phyloP scores from a whole-genome alignment of 208 protist genomes.

The Wallacemonas sp. region DNA sequence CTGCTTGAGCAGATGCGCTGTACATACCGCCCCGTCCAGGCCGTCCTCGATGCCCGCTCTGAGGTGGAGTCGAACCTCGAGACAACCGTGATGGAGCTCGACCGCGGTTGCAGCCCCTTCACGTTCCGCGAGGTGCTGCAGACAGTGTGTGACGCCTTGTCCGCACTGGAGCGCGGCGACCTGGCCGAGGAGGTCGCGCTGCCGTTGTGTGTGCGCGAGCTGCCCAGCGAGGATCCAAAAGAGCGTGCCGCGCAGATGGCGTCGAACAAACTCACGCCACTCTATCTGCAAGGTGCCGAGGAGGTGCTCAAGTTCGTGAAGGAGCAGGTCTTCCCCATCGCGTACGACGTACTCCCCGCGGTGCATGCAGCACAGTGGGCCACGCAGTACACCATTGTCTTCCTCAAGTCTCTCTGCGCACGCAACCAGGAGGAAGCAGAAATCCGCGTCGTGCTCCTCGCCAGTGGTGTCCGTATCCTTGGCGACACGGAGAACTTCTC shows the following conservation, averaged over 20 bases:
- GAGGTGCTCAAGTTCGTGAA: constrained; percentile 61
- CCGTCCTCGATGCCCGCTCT: constrained; percentile 32
- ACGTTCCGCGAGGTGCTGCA: constrained; percentile 61
- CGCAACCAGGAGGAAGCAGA: constrained; percentile 53
- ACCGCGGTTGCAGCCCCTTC: constrained; percentile 44
- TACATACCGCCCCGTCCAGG: constrained; percentile 21
- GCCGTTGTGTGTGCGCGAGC: constrained; percentile 31
- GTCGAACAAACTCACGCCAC: constrained; percentile 12
- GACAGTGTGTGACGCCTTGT: constrained; percentile 40
- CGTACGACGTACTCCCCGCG: constrained; percentile 38
- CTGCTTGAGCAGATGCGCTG: constrained; percentile 37
- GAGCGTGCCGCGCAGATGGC: constrained; percentile 9
- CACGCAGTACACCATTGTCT: constrained; percentile 83
- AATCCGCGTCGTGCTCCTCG: constrained; percentile 61
- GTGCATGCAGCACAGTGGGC: constrained; percentile 83
- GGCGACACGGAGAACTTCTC: constrained; percentile 75
- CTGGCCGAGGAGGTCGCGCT: constrained; percentile 38
- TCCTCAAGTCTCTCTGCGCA: constrained; percentile 54
- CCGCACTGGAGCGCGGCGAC: constrained; percentile 63
- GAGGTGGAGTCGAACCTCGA: constrained; percentile 69
- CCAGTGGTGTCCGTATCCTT: constrained; percentile 70
- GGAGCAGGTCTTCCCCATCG: constrained; percentile 39
- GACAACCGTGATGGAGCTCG: constrained; percentile 45
- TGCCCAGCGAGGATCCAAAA: constrained; percentile 8
- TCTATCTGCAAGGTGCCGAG: constrained; percentile 57